These are phyloP conservation scores for Dorcoceras hygrometricum DNA, from an alignment of 257 asterid species.

Conservation along the genomic window DNA sequence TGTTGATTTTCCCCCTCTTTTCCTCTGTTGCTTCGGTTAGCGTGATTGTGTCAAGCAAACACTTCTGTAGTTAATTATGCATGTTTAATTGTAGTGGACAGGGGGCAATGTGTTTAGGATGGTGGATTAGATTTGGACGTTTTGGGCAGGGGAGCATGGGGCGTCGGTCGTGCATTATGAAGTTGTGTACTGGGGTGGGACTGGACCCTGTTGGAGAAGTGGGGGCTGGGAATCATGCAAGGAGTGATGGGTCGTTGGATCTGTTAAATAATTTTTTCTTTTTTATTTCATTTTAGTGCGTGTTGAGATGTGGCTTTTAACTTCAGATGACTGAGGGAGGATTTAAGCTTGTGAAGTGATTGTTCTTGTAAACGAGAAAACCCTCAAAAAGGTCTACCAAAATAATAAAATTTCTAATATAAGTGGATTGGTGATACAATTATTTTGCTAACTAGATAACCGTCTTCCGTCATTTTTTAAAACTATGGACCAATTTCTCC, in stretches of 20 bases:
- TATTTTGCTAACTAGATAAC: slow-evolving; percentile 10
- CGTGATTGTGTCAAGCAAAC: neutral
- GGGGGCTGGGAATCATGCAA: neutral
- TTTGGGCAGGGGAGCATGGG: neutral
- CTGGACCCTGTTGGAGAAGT: neutral
- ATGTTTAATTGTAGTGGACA: neutral
- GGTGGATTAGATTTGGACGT: neutral
- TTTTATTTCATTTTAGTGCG: neutral
- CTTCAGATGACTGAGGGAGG: neutral
- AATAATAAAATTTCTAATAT: neutral
- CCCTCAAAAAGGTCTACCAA: neutral
- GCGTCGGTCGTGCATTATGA: neutral
- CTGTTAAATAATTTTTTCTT: neutral
- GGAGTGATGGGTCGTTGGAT: neutral
- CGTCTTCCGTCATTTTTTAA: neutral
- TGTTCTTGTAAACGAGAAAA: neutral
- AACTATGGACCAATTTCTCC: slow-evolving; percentile 5
- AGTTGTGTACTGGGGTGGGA: neutral
- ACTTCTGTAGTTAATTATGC: no score
- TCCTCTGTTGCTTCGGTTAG: neutral
- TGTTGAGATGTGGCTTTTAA: neutral
- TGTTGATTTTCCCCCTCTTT: neutral
- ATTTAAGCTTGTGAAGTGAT: neutral
- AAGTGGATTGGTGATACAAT: neutral
- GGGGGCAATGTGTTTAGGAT: neutral